Conservation (phyloP, 495 filamentous ascomycete species). For the Neurospora pannonica region DNA sequence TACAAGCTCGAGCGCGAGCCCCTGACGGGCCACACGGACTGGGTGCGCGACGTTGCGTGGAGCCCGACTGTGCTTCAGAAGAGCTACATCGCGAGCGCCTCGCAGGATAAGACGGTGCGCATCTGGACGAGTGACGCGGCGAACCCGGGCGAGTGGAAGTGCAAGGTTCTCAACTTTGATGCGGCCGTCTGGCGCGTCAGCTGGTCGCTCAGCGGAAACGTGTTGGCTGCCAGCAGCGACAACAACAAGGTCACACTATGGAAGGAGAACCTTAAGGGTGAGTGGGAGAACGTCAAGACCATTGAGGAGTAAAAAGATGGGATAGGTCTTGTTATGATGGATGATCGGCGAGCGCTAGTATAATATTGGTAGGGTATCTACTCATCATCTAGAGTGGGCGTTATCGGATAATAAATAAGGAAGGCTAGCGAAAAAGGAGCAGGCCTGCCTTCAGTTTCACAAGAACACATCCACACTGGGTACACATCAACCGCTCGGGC, state of each 20-base stretch:
- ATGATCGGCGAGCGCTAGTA: neutral
- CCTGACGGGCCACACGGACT: constrained; percentile 77
- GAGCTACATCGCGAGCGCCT: constrained; percentile 87
- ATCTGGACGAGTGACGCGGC: constrained; percentile 81
- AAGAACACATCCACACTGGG: neutral
- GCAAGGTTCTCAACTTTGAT: constrained; percentile 77
- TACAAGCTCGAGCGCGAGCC: constrained; percentile 47
- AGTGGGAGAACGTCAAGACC: constrained; percentile 93
- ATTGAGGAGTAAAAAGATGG: constrained; percentile 70
- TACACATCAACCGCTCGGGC: neutral
- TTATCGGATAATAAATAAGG: neutral
- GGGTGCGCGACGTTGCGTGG: constrained; percentile 98
- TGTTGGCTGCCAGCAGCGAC: constrained; percentile 82
- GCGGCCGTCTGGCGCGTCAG: constrained; percentile 89
- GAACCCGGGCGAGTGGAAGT: constrained; percentile 59
- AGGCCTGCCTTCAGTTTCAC: neutral
- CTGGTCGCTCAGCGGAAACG: constrained; percentile 97
- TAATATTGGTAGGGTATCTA: neutral
- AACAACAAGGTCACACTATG: constrained; percentile 93
- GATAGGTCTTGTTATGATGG: neutral
- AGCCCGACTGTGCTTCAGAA: constrained; percentile 87
- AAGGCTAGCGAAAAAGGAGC: neutral
- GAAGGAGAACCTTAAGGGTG: constrained; percentile 71
- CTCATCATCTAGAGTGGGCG: neutral
- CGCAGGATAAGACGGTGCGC: constrained; percentile 92